Evolutionary conservation across 768 basidiomycete genomes (phyloP), one percentile per base, ranked within the genome.

Genomic region (Russula dissimulans): DNA sequence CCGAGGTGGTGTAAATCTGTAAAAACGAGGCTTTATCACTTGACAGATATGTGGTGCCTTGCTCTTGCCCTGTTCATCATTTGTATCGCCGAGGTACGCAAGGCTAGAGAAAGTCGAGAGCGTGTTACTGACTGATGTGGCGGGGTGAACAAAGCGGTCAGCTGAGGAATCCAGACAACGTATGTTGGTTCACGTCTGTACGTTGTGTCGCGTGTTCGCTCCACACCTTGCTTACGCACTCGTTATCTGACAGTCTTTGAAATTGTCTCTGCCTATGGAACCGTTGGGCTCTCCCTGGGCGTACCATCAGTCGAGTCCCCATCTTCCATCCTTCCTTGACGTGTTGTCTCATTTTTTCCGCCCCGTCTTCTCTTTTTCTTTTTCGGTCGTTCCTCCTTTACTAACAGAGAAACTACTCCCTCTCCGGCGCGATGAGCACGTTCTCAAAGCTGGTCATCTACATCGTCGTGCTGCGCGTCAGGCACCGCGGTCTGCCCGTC

Each of bases 381-480:
- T 31, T 18, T 5, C 47, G 14, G 2, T 15, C 29, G 15, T 15
- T 42, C 10, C 29, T 14, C 52, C 0, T 36, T 5, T 12, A 12
- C 5, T 29, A 29, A 32, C 11, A 36, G 29, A 9, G 34, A 31
- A 42, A 42, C 10, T 57, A 42, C 66, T 81, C 85, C 0, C 82
- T 91, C 59, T 72, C 75, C 7, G 87, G 88, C 5, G 77, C 81
- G 0, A 78, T 89, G 67, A 72, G 75, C 8, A 79, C 81, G 0
- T 69, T 90, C 3, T 88, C 87, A 3, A 92, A 90, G 70, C 70
- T 91, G 5, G 80, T 91, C 12, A 70, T 91, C 42, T 81, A 82
- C 54, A 74, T 79, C 18, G 83, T 91, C 60, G 91, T 93, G 89
- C 81, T 91, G 43, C 81, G 89, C 49, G 87, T 87, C 0, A 74